A percentile compares a stretch with the other conserved stretches of the same genome.
phyloP scores from a whole-genome alignment of 768 basidiomycete species.

The Lentinula raphanica region DNA sequence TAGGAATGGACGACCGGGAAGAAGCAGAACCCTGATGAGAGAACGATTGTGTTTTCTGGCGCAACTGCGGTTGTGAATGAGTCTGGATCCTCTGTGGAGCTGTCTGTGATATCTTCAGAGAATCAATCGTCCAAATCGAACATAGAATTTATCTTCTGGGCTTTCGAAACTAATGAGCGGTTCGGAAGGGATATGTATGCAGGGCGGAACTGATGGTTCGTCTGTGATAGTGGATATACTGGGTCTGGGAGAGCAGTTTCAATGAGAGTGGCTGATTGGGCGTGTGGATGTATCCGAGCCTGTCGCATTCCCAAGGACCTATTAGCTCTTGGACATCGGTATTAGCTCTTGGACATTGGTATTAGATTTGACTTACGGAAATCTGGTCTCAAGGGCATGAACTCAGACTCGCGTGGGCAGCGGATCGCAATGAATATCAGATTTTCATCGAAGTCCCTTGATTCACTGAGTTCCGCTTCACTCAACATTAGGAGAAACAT shows the following conservation, averaged over 20 bases:
- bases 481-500: too few relatives aligned
- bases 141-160: conserved; percentile 11
- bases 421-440: too few relatives aligned
- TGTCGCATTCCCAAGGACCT: neutral
- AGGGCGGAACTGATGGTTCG: neutral
- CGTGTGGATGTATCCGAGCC: conserved; percentile 1
- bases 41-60: conserved; percentile 7
- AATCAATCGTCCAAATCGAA: conserved; percentile 18
- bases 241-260: conserved; percentile 1
- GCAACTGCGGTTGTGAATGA: conserved; percentile 9
- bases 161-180: conserved; percentile 4
- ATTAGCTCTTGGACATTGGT: too few relatives aligned
- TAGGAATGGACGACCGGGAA: conserved; percentile 16
- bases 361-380: too few relatives aligned
- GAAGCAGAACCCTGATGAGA: neutral
- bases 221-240: neutral
- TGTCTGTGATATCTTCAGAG: conserved; percentile 15
- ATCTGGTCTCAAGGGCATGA: too few relatives aligned
- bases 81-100: conserved; percentile 1
- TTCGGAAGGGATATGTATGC: neutral
- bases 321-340: too few relatives aligned
- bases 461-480: too few relatives aligned
- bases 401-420: too few relatives aligned
- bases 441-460: too few relatives aligned
- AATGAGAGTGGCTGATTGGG: conserved; percentile 10